A percentile compares a stretch with the other conserved stretches of the same genome.
Evolutionary conservation across 2,329 filamentous ascomycete genomes (phyloP).

Genomic region (Phialophora chinensis): DNA sequence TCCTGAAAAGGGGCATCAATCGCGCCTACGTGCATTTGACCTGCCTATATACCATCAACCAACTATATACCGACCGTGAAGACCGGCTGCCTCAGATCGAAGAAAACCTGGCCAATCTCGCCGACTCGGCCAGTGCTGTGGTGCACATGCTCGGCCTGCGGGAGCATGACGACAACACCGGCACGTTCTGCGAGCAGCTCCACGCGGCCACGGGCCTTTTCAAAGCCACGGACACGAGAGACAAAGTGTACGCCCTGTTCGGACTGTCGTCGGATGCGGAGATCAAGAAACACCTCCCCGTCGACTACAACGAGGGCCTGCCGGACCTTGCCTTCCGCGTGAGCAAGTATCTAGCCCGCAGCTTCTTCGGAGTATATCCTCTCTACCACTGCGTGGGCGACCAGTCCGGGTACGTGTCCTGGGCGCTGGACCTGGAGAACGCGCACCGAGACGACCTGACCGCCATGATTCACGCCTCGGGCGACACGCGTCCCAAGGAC

Average conservation of each 20-base stretch:
- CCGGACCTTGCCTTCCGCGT: constrained; percentile 11
- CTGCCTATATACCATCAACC: constrained; percentile 10
- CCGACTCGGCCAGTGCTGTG: background rate
- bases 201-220: constrained; percentile 13
- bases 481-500: background rate
- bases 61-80: background rate
- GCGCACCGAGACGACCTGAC: constrained; percentile 7
- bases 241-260: constrained; percentile 29
- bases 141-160: constrained; percentile 4
- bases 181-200: constrained; percentile 22
- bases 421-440: constrained; percentile 20
- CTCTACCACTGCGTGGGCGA: constrained; percentile 26
- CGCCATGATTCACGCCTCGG: constrained; percentile 11
- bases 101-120: background rate
- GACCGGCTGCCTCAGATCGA: background rate
- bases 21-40: constrained; percentile 13
- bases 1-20: constrained; percentile 2
- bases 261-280: constrained; percentile 11
- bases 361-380: constrained; percentile 7
- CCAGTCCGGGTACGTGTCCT: constrained; percentile 9
- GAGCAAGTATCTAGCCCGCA: constrained; percentile 18
- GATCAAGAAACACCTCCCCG: constrained; percentile 19
- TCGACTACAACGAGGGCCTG: constrained; percentile 24
- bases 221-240: constrained; percentile 23
- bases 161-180: background rate